Base-by-base conservation (phyloP, 2,329 filamentous ascomycete species). In the Didymella arachidicola region DNA sequence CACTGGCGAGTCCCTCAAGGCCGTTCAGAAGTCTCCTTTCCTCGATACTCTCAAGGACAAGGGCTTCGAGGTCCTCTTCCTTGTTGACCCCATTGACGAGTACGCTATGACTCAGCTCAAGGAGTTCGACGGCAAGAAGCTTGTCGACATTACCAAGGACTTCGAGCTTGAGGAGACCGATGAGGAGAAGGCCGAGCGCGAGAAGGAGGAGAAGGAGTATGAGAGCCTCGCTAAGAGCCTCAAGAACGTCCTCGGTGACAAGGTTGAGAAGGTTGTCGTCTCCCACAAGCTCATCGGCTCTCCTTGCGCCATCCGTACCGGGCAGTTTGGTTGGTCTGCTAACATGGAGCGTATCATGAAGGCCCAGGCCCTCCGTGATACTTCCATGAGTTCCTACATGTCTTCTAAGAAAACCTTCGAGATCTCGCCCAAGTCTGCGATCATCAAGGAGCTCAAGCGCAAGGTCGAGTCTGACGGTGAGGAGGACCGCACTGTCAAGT, bases 311-410 rank as follows among this genome's bases (percentile, higher is more conserved):
- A 98, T 99, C 87, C 94, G 95, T 81, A 99, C 95, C 72, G 95
- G 95, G 77, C 95, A 98, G 84, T 99, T 99, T 82, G 95, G 95
- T 83, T 99, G 95, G 95, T 98, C 94, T 58, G 95, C 95, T 79
- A 99, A 99, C 89, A 99, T 99, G 95, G 95, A 99, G 88, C 95
- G 95, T 86, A 99, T 99, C 89, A 99, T 99, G 95, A 99, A 99
- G 90, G 95, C 95, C 27, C 95, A 99, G 87, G 95, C 95, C 77
- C 94, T 99, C 77, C 95, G 95, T 84, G 95, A 99, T 85, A 99
- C 95, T 72, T 97, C 93, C 76, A 99, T 99, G 95, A 92, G 88
- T 83, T 96, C 92, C 74, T 99, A 99, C 91, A 99, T 99, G 95
- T 96, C 92, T 69, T 98, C 94, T 80, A 99, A 99, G 93, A 99